A percentile compares a stretch with the other conserved stretches of the same genome.
Evolutionary conservation across 305 asterid genomes (phyloP).

Genomic region (Fraxinus nigra): DNA sequence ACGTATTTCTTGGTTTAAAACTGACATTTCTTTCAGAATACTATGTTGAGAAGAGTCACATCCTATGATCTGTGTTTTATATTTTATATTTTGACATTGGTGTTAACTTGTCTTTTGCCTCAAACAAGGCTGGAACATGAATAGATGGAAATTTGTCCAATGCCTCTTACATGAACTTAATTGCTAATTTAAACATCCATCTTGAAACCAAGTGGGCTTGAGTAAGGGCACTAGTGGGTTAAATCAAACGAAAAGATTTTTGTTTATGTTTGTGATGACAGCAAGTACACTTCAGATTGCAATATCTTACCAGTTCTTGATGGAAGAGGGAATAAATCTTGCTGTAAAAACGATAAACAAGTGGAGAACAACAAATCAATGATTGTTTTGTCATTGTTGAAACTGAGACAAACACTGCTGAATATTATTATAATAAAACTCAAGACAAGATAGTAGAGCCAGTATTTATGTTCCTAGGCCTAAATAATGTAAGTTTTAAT

Average conservation of each 20-base stretch:
- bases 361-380: not conserved
- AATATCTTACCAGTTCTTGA: not conserved
- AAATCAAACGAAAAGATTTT: not conserved
- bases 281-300: not conserved
- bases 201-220: not conserved
- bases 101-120: not conserved
- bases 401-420: not conserved
- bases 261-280: not conserved
- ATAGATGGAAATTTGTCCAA: not conserved
- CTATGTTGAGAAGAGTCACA: not conserved
- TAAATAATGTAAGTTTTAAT: not conserved
- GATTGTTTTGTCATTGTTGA: not conserved
- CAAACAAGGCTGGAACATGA: not conserved
- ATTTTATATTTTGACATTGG: not conserved
- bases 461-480: not conserved
- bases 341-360: not conserved
- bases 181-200: not conserved
- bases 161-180: not conserved
- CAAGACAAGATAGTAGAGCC: not conserved
- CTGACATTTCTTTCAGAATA: not conserved
- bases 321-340: not conserved
- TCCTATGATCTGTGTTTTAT: not conserved
- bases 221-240: not conserved
- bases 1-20: not conserved
- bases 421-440: not conserved